Base-by-base conservation (phyloP, 2,329 filamentous ascomycete genomes). In the Fusarium buxicola region DNA sequence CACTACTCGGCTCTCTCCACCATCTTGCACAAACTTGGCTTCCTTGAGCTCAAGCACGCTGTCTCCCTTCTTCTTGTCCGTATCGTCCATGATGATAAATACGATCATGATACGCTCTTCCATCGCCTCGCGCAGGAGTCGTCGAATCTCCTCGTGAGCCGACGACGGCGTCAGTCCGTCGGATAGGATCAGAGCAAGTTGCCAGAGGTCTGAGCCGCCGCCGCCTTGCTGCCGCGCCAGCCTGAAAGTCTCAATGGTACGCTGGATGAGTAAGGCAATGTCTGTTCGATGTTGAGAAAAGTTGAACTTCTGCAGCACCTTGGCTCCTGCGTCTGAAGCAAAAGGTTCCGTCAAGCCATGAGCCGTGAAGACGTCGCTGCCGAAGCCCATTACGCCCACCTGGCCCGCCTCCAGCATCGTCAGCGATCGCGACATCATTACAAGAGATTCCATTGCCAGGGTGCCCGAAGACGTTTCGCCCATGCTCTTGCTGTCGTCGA, bases 61-160 rank as follows among this genome's bases (percentile, higher is more conserved):
- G 59, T 87, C 84, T 41, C 83, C 84, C 73, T 75, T 75, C 66
- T 75, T 76, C 65, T 74, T 75, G 28, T 72, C 70, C 16, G 78
- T 80, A 68, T 86, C 84, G 80, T 99, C 95, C 73, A 99, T 92
- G 71, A 99, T 91, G 69, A 99, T 92, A 75, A 99, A 99, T 7
- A 99, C 94, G 63, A 98, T 89, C 92, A 99, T 97, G 73, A 99
- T 96, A 13, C 93, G 85, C 78, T 97, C 92, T 76, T 97, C 94
- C 72, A 93, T 88, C 1, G 95, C 94, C 76, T 94, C 90, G 9
- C 95, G 85, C 10, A 99, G 87, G 18, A 98, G 83, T 6, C 92
- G 83, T 13, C 91, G 86, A 67, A 99, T 94, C 6, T 86, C 84
- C 15, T 93, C 92, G 75, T 98, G 94, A 43, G 94, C 90, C 2